Evolutionary conservation across 1,139 yeast genomes (phyloP), one percentile per base, ranked within the genome.

Genomic region (Entelexis sorbosivorans): DNA sequence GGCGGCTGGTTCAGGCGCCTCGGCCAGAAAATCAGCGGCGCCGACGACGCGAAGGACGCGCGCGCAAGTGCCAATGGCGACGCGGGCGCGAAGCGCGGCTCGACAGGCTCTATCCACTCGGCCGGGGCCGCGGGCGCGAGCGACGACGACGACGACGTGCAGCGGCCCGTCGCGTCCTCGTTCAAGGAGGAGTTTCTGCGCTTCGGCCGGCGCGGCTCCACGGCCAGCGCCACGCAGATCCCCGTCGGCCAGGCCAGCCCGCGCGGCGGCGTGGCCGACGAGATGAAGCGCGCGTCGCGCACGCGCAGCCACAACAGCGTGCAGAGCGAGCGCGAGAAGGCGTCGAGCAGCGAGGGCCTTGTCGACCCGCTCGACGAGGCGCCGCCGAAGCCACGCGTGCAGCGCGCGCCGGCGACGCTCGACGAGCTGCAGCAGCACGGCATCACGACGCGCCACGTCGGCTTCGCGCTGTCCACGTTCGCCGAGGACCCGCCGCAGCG

Each of bases 401-500:
- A 11, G 31, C 24, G 24, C 24, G 7, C 33, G 19, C 17, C 22
- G 10, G 38, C 48, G 14, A 32, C 54, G 16, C 48, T 53, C 16
- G 44, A 16, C 19, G 54, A 50, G 10, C 43, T 53, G n/a, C 34
- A 50, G 34, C 24, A 13, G 19, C 55, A 46, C 26, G 43, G 44
- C 19, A 44, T 52, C 40, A n/a, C 32, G 29, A 51, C 53, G 29
- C 52, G 55, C n/a, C 52, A 54, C 24, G 96, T 89, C 3, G 73
- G 78, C 2, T 89, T 89, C 66, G 84, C 93, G 1, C 71, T 83
- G 14, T 82, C 83, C 56, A 75, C 79, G 54, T 73, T 87, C 48
- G 69, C 73, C 0, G 73, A 72, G 56, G 96, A 89, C 65, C 97
- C 97, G 1, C 96, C 95, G 38, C 97, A 89, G 63, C 96, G 88